Base-by-base conservation (phyloP, 2,329 filamentous ascomycete genomes). In the Stagonosporopsis chrysanthemi region DNA sequence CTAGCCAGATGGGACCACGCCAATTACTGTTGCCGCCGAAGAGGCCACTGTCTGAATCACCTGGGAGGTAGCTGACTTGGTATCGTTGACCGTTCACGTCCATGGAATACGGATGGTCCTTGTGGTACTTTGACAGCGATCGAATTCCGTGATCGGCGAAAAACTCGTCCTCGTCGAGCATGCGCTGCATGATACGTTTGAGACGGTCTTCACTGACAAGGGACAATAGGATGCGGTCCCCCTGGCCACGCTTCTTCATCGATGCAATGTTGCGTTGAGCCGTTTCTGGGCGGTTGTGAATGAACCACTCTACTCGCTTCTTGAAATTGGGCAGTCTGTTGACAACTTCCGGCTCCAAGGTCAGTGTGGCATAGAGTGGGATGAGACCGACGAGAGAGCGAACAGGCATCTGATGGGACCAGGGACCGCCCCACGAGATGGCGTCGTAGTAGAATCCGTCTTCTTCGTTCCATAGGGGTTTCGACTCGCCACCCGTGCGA, bases 401-500 rank as follows among this genome's bases (percentile, higher is more conserved):
- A 49, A 98, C 91, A 1, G 92, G 93, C 71, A 98, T 85, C 77
- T 97, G 93, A 71, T 97, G 91, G 50, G 91, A 91, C 88, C 89
- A 96, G 7, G 93, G 93, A 8, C 92, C 92, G 46, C 94, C 94
- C 87, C 92, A 98, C 1, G 93, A 96, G 63, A 98, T 98, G 24
- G 94, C 94, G 79, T 98, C 94, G 74, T 98, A 98, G 83, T 98
- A 98, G 82, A 98, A 98, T 54, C 91, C 92, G 76, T 98, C 94
- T 61, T 96, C 86, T 26, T 97, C 92, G 71, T 97, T 98, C 94
- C 94, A 98, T 7, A 98, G 81, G 31, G 93, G 96, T 71, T 91
- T 87, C 69, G 95, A 90, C 65, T 86, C 73, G 80, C 88, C 80
- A 78, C 88, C 78, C 77, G 83, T 67, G 80, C 91, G 68, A 83